Base-by-base conservation (phyloP, 176 grass and related monocot genomes). In the Sorghum bicolor region DNA sequence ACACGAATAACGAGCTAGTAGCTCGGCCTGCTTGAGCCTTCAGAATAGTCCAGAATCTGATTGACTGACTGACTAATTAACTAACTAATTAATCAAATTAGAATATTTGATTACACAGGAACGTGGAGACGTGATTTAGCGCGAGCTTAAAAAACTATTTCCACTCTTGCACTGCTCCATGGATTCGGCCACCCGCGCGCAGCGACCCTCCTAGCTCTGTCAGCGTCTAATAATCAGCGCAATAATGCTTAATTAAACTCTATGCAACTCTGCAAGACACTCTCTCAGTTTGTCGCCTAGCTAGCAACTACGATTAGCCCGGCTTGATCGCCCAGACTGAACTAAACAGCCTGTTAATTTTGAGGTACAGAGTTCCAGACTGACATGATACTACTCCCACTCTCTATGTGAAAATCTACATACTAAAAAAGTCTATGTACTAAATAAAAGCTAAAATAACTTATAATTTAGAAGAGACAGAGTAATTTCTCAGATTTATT, bases 111-210 rank as follows among this genome's bases (percentile, higher is more conserved):
- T 75, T 50, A 26, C n/a, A 26, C n/a, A 24, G 34, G 65, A 40
- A 48, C 25, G 72, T 67, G 84, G 77, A 31, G 63, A 10, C 50
- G 50, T 72, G 67, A 41, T 60, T 70, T 14, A 50, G 86, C 16
- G 22, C 52, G 19, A n/a, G 20, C 78, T 79, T 67, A 77, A 39
- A 69, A 70, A 73, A 87, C 64, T 57, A 62, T 39, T 71, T 58
- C 63, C 26, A 32, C 48, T 47, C 48, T 36, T 43, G 47, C 32
- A 19, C 39, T 32, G 10, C 47, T 74, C 5, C 33, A 45, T 65
- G 34, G 84, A 80, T 80, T 75, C 43, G 70, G 19, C 44, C 77
- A 74, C 67, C 63, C 37, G n/a, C 67, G 48, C 37, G n/a, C 55
- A 26, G 25, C 61, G 71, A 36, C 64, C 64, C 64, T 16, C n/a